Evolutionary conservation across 352 stramenopile genomes (phyloP), one percentile per base, ranked within the genome.

Genomic region (Phytophthora gonapodyides): DNA sequence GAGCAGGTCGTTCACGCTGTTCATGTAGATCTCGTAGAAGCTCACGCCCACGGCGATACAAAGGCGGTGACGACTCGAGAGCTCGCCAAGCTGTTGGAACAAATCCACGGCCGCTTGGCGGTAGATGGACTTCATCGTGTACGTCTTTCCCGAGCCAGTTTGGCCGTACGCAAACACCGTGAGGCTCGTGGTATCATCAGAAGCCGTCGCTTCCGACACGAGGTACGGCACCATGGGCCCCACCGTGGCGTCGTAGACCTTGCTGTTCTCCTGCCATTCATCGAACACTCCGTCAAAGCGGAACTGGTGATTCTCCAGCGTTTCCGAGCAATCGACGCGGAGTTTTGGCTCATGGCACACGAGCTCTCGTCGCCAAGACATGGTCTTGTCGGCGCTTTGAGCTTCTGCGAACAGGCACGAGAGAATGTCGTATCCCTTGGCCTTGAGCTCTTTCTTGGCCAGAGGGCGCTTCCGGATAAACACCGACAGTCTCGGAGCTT

Each of bases 91-190:
- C 8, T 75, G 69, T 4, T 63, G 64, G 46, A 93, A 93, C 12
- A 93, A 65, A 51, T 91, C 84, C 3, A 56, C 53, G 1, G 81
- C 75, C 11, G 77, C 79, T 49, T 89, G 75, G 6, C 76, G 75
- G 52, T 88, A 91, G 21, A 93, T 78, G 5, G 77, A 80, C 47
- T 85, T 82, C 94, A 99, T 99, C 0, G 95, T 98, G 64, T 92
- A 98, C 35, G 89, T 98, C 64, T 98, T 98, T 8, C 94, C 94
- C 0, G 80, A 91, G 34, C 95, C 94, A 6, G 94, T 98, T 80
- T 99, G 97, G 7, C 97, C 97, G 78, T 99, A 99, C 2, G 96
- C 97, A 77, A 99, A 99, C 19, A 98, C 89, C 0, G 96, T 99
- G 0, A 97, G 57, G 16, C 58, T 84, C 3, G 65, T 71, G 1